These are phyloP conservation scores for Kockiozyma suomiensis DNA, from an alignment of 805 yeast species.

Conservation along the genomic window DNA sequence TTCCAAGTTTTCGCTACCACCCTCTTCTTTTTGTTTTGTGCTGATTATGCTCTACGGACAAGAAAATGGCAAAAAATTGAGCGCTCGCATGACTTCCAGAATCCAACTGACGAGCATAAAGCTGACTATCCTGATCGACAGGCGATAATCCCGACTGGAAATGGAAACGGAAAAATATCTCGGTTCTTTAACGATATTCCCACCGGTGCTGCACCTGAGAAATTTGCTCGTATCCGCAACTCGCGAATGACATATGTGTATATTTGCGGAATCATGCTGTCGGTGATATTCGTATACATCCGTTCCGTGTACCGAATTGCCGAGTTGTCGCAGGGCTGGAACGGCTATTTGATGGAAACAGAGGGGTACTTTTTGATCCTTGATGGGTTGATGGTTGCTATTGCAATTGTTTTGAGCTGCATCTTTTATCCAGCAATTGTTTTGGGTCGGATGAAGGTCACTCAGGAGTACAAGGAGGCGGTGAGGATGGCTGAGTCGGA, in stretches of 20 bases:
- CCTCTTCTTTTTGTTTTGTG: constrained; percentile 49
- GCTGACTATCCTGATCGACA: not conserved
- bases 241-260: not conserved
- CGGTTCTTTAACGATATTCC: not conserved
- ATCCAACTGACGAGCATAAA: not conserved
- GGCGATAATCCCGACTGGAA: not conserved
- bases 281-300: constrained; percentile 51
- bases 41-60: not conserved
- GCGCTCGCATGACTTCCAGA: not conserved
- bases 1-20: constrained; percentile 74
- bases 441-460: constrained; percentile 16
- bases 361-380: constrained; percentile 57
- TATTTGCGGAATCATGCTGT: not conserved
- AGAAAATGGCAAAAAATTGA: not conserved
- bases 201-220: constrained; percentile 5
- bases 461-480: not conserved
- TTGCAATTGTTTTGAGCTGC: constrained; percentile 40
- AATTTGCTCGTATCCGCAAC: constrained; percentile 14
- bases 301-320: constrained; percentile 70
- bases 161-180: not conserved
- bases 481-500: not conserved
- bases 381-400: constrained; percentile 58
- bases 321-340: constrained; percentile 68
- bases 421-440: constrained; percentile 26
- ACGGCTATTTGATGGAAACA: constrained; percentile 58